Evolutionary conservation across 148 eudicot genomes (phyloP).

Genomic region (Diospyros lotus): DNA sequence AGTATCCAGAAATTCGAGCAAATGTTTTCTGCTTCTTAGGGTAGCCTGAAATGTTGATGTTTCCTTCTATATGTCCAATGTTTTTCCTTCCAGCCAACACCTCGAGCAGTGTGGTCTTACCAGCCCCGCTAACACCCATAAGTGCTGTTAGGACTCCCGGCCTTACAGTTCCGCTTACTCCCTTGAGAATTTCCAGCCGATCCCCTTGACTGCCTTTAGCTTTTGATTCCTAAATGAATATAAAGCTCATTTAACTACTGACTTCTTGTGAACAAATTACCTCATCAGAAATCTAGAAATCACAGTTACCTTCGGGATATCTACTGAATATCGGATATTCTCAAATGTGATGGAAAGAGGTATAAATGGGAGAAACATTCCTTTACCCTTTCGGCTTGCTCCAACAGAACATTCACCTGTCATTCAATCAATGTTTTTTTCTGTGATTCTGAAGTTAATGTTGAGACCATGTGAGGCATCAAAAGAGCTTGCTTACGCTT

Average conservation of each 20-base stretch:
- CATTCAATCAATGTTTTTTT: not conserved
- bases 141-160: conserved; percentile 32
- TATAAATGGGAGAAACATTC: conserved; percentile 1
- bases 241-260: not conserved
- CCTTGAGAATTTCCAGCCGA: conserved; percentile 5
- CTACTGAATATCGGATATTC: not conserved
- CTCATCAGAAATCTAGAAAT: not conserved
- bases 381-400: not conserved
- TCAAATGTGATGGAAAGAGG: conserved; percentile 4
- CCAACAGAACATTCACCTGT: not conserved
- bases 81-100: conserved; percentile 34
- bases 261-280: not conserved
- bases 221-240: not conserved
- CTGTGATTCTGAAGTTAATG: not conserved
- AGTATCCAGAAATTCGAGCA: conserved; percentile 35
- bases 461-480: not conserved
- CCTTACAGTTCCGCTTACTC: conserved; percentile 27
- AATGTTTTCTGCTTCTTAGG: conserved; percentile 25
- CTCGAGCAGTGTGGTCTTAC: conserved; percentile 33
- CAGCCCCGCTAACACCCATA: conserved; percentile 36
- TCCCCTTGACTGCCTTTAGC: not conserved
- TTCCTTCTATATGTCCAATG: conserved; percentile 25
- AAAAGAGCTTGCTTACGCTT: not conserved
- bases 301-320: not conserved
- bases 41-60: conserved; percentile 24